A percentile compares a stretch with the other conserved stretches of the same genome.
Evolutionary conservation across 2,329 filamentous ascomycete species (phyloP).

Genomic region (Microdochium paspali): DNA sequence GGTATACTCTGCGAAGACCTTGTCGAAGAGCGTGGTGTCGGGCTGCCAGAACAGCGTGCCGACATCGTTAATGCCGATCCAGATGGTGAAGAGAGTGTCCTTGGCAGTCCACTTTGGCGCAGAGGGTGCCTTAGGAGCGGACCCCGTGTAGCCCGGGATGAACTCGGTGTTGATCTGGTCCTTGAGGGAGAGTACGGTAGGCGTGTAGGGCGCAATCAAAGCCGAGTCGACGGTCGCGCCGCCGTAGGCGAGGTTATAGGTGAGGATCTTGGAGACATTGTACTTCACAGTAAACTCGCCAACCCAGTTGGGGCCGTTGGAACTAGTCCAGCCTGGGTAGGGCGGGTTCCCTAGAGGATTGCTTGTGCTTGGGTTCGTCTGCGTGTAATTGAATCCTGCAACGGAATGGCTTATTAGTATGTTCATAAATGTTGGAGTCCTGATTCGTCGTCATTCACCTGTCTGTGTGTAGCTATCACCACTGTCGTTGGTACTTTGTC

Average conservation of each 20-base stretch:
- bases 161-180: slow-evolving; percentile 37
- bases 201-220: slow-evolving; percentile 39
- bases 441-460: slow-evolving; percentile 5
- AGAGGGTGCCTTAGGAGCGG: slow-evolving; percentile 25
- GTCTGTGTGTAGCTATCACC: slow-evolving; percentile 23
- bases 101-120: slow-evolving; percentile 20
- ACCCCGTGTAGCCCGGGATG: slow-evolving; percentile 25
- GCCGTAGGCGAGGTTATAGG: slow-evolving; percentile 45
- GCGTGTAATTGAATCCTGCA: slow-evolving; percentile 41
- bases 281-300: slow-evolving; percentile 35
- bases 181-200: slow-evolving; percentile 36
- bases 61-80: slow-evolving; percentile 48
- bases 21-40: slow-evolving; percentile 19
- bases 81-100: slow-evolving; percentile 34
- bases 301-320: slow-evolving; percentile 42
- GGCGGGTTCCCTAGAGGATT: slow-evolving; percentile 56
- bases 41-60: slow-evolving; percentile 34
- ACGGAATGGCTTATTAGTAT: background rate
- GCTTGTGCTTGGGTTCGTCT: slow-evolving; percentile 36
- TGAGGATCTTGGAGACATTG: slow-evolving; percentile 33
- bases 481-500: slow-evolving; percentile 8
- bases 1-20: slow-evolving; percentile 33
- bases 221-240: slow-evolving; percentile 42
- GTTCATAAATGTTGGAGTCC: background rate
- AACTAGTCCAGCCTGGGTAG: slow-evolving; percentile 39